Evolutionary conservation across 169 alveolate genomes (phyloP).

Genomic region (Eimeria necatrix): DNA sequence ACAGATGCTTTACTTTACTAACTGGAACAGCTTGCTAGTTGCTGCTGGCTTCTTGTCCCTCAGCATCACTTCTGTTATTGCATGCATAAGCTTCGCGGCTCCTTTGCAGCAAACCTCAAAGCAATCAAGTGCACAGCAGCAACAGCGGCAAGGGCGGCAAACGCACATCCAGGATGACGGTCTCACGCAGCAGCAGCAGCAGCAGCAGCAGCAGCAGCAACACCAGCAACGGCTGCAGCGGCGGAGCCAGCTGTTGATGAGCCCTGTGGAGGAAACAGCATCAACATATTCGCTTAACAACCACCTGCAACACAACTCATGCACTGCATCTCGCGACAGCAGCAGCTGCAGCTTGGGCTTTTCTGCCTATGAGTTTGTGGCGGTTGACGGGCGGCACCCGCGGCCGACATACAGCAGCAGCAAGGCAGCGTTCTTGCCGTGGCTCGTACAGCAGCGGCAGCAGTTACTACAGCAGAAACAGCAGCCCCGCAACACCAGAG

Average conservation of each 20-base stretch:
- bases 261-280: not conserved
- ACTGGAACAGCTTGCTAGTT: slow-evolving; percentile 67
- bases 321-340: slow-evolving; percentile 13
- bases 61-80: slow-evolving; percentile 37
- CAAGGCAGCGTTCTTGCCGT: slow-evolving; percentile 53
- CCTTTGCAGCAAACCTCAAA: not conserved
- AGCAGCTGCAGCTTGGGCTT: slow-evolving; percentile 59
- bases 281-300: not conserved
- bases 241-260: slow-evolving; percentile 9
- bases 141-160: not conserved
- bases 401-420: slow-evolving; percentile 51
- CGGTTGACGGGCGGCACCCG: slow-evolving; percentile 53
- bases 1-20: slow-evolving; percentile 74
- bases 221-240: not conserved
- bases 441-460: slow-evolving; percentile 73
- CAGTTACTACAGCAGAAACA: slow-evolving; percentile 54
- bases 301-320: not conserved
- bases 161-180: not conserved
- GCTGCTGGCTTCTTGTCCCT: slow-evolving; percentile 67
- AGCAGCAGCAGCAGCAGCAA: slow-evolving; percentile 54
- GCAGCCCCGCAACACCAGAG: slow-evolving; percentile 24
- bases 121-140: not conserved
- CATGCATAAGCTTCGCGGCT: slow-evolving; percentile 66
- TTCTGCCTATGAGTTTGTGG: slow-evolving; percentile 60
- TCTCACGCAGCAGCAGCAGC: slow-evolving; percentile 6